These are phyloP conservation scores for Solanum hybrid DNA, from an alignment of 305 asterid species.

Conservation along the genomic window DNA sequence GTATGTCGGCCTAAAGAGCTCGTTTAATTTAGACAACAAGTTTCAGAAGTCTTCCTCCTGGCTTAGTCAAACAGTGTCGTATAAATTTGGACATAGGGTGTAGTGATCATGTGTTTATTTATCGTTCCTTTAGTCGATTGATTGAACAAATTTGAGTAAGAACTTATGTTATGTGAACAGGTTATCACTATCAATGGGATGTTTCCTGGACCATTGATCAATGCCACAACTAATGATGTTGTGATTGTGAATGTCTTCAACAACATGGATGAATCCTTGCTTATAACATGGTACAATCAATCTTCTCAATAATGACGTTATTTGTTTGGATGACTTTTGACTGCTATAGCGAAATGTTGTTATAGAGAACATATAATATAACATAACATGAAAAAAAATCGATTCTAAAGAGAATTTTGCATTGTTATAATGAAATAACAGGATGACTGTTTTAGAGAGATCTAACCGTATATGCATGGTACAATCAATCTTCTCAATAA, in stretches of 20 bases:
- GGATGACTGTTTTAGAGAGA: accelerated
- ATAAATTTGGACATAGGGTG: background rate
- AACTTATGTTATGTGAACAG: slow-evolving; percentile 14
- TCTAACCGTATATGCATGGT: background rate
- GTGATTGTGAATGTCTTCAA: slow-evolving; percentile 49
- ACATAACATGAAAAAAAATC: background rate
- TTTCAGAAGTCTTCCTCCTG: background rate
- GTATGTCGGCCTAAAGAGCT: background rate
- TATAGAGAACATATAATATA: background rate
- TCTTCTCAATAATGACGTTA: background rate
- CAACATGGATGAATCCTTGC: slow-evolving; percentile 43
- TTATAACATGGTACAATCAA: slow-evolving; percentile 47
- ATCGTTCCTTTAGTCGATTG: background rate
- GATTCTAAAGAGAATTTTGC: accelerated
- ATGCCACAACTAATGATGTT: slow-evolving; percentile 50
- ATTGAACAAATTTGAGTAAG: background rate
- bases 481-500: background rate
- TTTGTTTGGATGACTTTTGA: background rate
- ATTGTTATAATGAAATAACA: background rate
- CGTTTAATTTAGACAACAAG: background rate
- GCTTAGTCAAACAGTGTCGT: background rate
- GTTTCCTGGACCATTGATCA: slow-evolving; percentile 69
- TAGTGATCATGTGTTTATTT: background rate
- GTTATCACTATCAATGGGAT: slow-evolving; percentile 55
- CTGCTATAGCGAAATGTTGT: background rate